Percentiles rank a stretch among this genome's conserved stretches.
Evolutionary conservation across 2,329 filamentous ascomycete species (phyloP).

Genomic region (Colletotrichum noveboracense): DNA sequence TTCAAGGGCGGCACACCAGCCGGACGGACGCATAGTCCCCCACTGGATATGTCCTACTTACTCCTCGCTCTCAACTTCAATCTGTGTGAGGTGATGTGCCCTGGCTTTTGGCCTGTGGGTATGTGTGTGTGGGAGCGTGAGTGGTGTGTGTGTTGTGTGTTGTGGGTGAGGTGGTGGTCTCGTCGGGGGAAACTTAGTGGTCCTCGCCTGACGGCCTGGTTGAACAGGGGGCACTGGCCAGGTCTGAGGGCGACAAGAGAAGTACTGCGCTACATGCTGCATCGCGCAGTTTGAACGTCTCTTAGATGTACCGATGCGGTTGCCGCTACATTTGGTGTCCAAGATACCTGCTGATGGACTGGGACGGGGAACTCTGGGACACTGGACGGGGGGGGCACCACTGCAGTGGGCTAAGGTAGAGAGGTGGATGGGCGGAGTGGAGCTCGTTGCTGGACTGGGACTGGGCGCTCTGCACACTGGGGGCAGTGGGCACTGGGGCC

Average conservation of each 20-base stretch:
- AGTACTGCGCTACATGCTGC: background rate
- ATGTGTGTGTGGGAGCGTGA: background rate
- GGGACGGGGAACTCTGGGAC: constrained; percentile 12
- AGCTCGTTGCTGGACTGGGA: background rate
- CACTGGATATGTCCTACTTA: constrained; percentile 20
- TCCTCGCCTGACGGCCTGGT: background rate
- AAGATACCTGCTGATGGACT: background rate
- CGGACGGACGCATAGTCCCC: constrained; percentile 32
- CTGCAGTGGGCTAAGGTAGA: background rate
- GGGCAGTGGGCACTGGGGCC: background rate
- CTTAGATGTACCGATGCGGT: background rate
- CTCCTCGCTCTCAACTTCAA: background rate
- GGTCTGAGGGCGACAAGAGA: background rate
- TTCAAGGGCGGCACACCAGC: background rate
- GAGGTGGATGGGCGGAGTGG: background rate
- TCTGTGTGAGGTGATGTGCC: constrained; percentile 15
- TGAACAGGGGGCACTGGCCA: background rate
- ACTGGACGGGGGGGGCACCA: background rate
- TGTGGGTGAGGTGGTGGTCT: constrained; percentile 5
- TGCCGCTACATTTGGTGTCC: background rate
- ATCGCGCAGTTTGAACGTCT: background rate
- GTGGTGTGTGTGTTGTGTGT: background rate
- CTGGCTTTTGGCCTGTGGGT: constrained; percentile 9
- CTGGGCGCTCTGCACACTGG: background rate
- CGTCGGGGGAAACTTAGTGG: constrained; percentile 6